phyloP scores from a whole-genome alignment of 371 early-diverging fungal genomes.

The Rhizomucor miehei region DNA sequence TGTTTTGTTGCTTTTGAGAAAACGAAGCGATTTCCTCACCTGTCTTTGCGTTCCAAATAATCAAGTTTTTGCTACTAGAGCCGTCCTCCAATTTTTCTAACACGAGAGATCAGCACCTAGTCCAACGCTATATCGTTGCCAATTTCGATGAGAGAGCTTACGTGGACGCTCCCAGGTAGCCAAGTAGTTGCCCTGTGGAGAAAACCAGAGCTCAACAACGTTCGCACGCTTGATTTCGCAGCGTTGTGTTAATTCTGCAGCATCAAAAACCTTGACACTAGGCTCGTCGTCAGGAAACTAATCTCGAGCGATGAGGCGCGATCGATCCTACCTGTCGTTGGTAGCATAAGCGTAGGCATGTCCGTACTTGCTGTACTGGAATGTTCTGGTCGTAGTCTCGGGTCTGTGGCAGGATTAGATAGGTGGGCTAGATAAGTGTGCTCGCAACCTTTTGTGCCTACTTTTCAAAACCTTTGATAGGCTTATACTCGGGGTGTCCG shows the following conservation, averaged over 20 bases:
- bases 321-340: constrained; percentile 54
- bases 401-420: constrained; percentile 51
- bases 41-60: constrained; percentile 75
- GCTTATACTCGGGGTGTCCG: constrained; percentile 57
- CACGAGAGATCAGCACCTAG: background rate
- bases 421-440: too few relatives aligned
- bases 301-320: background rate
- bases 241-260: constrained; percentile 56
- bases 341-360: constrained; percentile 75
- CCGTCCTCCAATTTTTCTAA: constrained; percentile 75
- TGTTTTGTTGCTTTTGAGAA: constrained; percentile 75
- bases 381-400: constrained; percentile 58
- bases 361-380: constrained; percentile 85
- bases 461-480: constrained; percentile 51
- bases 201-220: constrained; percentile 85
- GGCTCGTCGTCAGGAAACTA: background rate
- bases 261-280: constrained; percentile 76
- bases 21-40: constrained; percentile 72
- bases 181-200: constrained; percentile 85
- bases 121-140: constrained; percentile 1
- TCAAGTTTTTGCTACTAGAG: constrained; percentile 70
- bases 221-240: constrained; percentile 64
- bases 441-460: constrained; percentile 21
- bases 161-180: constrained; percentile 87
- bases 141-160: constrained; percentile 28